Conservation (phyloP, 1,284 basidiomycete species). For the Pseudozyma hubeiensis region DNA sequence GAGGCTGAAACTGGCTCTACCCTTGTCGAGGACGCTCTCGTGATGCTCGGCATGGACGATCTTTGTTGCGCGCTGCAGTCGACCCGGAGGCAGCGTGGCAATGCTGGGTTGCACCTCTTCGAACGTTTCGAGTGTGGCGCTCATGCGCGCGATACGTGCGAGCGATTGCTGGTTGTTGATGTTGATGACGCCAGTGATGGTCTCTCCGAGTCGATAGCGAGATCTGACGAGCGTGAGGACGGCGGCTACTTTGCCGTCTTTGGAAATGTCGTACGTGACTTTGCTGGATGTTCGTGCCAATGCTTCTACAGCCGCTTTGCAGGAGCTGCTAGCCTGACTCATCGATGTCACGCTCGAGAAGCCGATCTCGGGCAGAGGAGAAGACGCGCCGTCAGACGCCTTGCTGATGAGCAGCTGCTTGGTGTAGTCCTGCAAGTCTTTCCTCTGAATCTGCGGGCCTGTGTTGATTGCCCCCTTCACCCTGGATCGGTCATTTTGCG, state of each 20-base stretch:
- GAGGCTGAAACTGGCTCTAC: constrained; percentile 51
- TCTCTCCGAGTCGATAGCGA: constrained; percentile 65
- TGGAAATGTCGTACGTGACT: constrained; percentile 67
- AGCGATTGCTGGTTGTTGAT: constrained; percentile 53
- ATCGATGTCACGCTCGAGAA: neutral
- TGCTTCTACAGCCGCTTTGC: constrained; percentile 89
- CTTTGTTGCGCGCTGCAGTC: constrained; percentile 50
- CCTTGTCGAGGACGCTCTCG: constrained; percentile 59
- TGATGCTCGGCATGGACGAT: constrained; percentile 62
- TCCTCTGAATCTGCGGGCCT: constrained; percentile 11
- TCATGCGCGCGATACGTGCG: constrained; percentile 58
- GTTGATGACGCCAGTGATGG: constrained; percentile 59
- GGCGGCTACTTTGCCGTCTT: constrained; percentile 64
- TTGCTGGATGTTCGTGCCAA: constrained; percentile 87
- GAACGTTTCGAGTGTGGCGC: constrained; percentile 62
- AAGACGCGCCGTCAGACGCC: constrained; percentile 6
- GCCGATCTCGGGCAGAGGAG: constrained; percentile 15
- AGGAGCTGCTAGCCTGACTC: constrained; percentile 69
- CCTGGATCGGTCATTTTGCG: neutral
- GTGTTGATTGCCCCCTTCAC: neutral
- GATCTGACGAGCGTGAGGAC: constrained; percentile 63
- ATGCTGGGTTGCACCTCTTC: constrained; percentile 62
- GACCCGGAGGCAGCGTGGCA: constrained; percentile 48
- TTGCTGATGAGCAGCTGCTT: constrained; percentile 21
- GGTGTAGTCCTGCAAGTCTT: constrained; percentile 29